Evolutionary conservation across 805 yeast species (phyloP), one percentile per base, ranked within the genome.

Genomic region (Ascoidea tarda): DNA sequence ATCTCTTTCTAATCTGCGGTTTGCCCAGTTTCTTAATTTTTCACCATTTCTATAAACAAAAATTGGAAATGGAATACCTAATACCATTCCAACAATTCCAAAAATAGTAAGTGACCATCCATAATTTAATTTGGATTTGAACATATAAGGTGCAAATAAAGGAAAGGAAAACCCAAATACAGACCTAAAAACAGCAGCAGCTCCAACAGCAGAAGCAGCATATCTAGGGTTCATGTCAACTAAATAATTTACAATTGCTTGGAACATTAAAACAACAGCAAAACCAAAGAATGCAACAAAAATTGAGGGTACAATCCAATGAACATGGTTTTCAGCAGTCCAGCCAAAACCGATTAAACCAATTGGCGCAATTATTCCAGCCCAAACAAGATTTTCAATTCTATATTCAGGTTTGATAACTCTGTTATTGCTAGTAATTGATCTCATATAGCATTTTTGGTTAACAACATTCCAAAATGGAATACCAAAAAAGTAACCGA

Each of bases 261-360:
- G 85, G 66, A 84, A 84, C n/a, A 80, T 79, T 5, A 81, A 76
- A 53, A 80, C 74, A 46, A 81, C 64, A 1, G 79, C 79, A 59
- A 76, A 73, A 1, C 82, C 82, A 62, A 81, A 81, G 31, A 84
- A 66, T 4, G 69, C 75, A 16, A 80, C 71, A 2, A 89, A 90
- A 33, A 82, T 67, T 33, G 70, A 67, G 0, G 87, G 84, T 71
- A 81, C 76, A 46, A 82, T 72, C 82, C 84, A 83, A 51, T 72
- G 78, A 48, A 78, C 60, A 33, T 74, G 62, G 38, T 74, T 68
- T 59, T 80, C 68, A 1, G 84, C 82, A 42, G 82, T 74, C 89
- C 88, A 83, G 14, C 88, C 89, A 59, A 78, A 81, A 79, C 86
- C 79, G 55, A 83, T 67, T 47, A 82, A 66, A 0, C 87, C 88